Conservation (phyloP, 139 green algal species). For the Micromonas commoda region DNA sequence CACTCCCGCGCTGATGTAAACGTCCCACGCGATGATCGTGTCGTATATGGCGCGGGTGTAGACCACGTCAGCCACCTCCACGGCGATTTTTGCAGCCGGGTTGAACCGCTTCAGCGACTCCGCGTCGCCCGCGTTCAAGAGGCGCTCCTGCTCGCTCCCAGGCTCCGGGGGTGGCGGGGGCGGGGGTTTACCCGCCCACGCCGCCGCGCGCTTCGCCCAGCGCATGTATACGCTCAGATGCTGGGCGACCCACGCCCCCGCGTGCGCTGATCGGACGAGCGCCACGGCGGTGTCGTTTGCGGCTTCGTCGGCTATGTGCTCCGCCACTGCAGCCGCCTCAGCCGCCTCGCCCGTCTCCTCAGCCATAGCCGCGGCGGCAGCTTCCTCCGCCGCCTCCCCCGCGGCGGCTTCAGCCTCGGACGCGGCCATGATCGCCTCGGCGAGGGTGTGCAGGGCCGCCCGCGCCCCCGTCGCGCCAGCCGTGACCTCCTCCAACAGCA, state of each 20-base stretch:
- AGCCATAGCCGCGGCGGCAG: no score
- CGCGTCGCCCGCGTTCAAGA: no score
- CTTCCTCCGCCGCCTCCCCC: neutral
- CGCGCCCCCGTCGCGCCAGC: no score
- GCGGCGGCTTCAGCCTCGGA: neutral
- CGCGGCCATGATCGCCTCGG: neutral
- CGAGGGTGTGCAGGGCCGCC: neutral
- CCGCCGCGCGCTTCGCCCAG: neutral
- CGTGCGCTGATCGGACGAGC: neutral
- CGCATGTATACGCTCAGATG: neutral
- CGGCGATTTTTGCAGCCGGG: no score
- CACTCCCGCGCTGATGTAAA: neutral
- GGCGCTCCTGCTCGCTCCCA: no score
- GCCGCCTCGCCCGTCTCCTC: no score
- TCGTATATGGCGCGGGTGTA: neutral
- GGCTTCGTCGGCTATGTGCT: neutral
- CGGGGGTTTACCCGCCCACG: neutral
- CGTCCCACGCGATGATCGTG: neutral
- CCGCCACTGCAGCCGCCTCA: no score
- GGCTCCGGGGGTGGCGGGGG: no score
- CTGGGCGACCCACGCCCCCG: neutral
- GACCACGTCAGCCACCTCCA: neutral
- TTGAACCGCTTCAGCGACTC: neutral
- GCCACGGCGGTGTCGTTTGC: neutral
- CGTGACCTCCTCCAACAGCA: neutral